Conservation (phyloP, 108 stramenopile genomes). For the Skeletonema grethae region DNA sequence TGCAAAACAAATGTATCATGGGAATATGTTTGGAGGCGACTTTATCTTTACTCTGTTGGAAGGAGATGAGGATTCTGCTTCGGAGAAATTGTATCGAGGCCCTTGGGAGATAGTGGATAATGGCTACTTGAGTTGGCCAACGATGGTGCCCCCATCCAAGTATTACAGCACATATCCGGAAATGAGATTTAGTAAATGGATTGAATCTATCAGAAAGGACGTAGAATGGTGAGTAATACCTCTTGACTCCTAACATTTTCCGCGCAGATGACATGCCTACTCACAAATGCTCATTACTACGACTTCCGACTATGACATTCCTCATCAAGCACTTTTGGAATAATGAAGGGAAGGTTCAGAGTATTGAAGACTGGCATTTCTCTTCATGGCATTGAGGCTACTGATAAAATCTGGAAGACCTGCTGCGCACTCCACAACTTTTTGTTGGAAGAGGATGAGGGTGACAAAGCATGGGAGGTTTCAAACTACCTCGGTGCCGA, state of each 20-base stretch:
- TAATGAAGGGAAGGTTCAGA: constrained; percentile 8
- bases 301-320: too few species aligned
- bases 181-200: neutral
- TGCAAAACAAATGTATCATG: neutral
- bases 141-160: neutral
- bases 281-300: too few species aligned
- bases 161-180: neutral
- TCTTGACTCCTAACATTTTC: too few species aligned
- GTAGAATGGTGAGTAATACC: neutral
- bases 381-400: constrained; percentile 10
- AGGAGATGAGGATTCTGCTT: neutral
- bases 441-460: neutral
- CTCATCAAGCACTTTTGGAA: too few species aligned
- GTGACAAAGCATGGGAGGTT: neutral
- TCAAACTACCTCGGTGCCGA: neutral
- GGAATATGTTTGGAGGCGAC: neutral
- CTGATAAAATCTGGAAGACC: constrained; percentile 20
- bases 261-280: too few species aligned
- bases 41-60: neutral
- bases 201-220: neutral
- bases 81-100: neutral
- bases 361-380: constrained; percentile 19
- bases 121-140: neutral
- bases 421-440: constrained; percentile 28
- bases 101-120: neutral